Percentiles rank a stretch among this genome's conserved stretches.
phyloP scores from a whole-genome alignment of 148 eudicot species.

The Dysphania ambrosioides region DNA sequence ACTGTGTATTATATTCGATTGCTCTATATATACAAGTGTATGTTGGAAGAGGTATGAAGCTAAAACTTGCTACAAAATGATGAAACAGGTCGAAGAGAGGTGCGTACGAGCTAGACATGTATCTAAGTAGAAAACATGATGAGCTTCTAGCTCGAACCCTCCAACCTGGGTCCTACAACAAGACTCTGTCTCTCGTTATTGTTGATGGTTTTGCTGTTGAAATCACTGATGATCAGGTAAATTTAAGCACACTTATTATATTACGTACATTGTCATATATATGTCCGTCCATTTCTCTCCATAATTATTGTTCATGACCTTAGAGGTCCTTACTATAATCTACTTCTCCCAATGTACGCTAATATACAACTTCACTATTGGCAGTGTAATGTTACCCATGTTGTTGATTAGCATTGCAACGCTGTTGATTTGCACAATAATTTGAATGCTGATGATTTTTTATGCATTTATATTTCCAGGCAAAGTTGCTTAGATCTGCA shows the following conservation, averaged over 20 bases:
- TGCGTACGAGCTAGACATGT: constrained; percentile 58
- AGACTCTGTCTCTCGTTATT: constrained; percentile 68
- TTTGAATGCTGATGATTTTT: not conserved
- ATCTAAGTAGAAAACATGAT: constrained; percentile 74
- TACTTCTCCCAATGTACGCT: not conserved
- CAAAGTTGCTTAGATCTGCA: constrained; percentile 67
- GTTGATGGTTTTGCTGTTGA: constrained; percentile 82
- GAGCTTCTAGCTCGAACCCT: constrained; percentile 56
- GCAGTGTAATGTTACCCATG: not conserved
- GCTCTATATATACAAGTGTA: too few relatives aligned
- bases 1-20: too few relatives aligned
- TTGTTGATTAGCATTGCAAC: not conserved
- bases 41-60: too few relatives aligned
- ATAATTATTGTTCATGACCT: too few relatives aligned
- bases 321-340: not conserved
- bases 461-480: constrained; percentile 32
- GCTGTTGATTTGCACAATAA: too few relatives aligned
- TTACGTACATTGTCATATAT: too few relatives aligned
- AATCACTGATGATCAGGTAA: constrained; percentile 64
- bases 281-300: not conserved
- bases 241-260: too few relatives aligned
- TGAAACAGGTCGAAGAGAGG: constrained; percentile 56
- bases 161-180: constrained; percentile 54
- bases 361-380: not conserved
- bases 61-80: too few relatives aligned